Evolutionary conservation across 306 rosid species (phyloP).

Genomic region (Luffa acutangula): DNA sequence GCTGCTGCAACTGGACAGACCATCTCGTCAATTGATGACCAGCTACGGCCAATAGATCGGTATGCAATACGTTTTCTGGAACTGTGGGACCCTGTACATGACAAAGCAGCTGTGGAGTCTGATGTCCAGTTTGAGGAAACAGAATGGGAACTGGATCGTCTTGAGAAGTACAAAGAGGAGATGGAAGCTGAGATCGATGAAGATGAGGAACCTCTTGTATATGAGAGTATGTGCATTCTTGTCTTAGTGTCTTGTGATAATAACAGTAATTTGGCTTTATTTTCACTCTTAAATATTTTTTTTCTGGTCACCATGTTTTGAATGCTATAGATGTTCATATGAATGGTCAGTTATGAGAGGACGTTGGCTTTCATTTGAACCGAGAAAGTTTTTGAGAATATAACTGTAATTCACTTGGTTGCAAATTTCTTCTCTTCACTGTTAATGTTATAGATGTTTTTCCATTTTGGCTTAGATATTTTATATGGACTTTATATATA

Average conservation of each 20-base stretch:
- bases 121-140: slow-evolving; percentile 86
- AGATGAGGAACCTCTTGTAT: slow-evolving; percentile 97
- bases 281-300: neutral
- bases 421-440: neutral
- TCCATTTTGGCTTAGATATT: neutral
- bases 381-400: neutral
- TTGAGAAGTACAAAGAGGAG: slow-evolving; percentile 94
- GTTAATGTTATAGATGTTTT: neutral
- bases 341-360: neutral
- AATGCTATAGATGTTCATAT: neutral
- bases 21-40: slow-evolving; percentile 68
- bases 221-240: slow-evolving; percentile 61
- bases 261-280: neutral
- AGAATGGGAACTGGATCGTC: slow-evolving; percentile 97
- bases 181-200: slow-evolving; percentile 99
- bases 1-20: slow-evolving; percentile 94
- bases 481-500: neutral
- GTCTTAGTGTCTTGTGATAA: neutral
- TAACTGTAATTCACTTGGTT: neutral
- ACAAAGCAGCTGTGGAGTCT: slow-evolving; percentile 73
- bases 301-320: neutral
- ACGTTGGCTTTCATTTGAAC: neutral
- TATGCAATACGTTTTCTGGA: slow-evolving; percentile 96
- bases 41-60: slow-evolving; percentile 84
- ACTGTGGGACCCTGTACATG: slow-evolving; percentile 89